Evolutionary conservation across 164 flowering plant genomes (phyloP).

Genomic region (Aristolochia contorta): DNA sequence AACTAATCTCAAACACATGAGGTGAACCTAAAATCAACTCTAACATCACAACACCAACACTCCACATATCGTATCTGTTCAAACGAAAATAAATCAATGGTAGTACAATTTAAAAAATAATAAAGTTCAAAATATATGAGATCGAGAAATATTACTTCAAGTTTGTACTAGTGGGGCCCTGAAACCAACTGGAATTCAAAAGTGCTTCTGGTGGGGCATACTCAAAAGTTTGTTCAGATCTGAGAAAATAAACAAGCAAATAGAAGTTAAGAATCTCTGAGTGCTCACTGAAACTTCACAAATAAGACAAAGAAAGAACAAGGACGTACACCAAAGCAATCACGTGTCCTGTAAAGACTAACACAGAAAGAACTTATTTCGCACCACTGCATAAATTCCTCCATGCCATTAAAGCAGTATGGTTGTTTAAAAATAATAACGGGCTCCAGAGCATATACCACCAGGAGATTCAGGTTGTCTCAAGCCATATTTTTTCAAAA

Average conservation of each 20-base stretch:
- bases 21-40: slow-evolving; percentile 94
- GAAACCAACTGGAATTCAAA: slow-evolving; percentile 72
- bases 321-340: too few relatives aligned
- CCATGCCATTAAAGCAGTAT: too few relatives aligned
- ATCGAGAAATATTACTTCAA: slow-evolving; percentile 46
- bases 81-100: neutral
- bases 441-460: too few relatives aligned
- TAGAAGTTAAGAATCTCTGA: neutral
- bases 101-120: neutral
- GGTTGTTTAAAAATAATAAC: too few relatives aligned
- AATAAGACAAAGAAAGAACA: too few relatives aligned
- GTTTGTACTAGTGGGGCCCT: slow-evolving; percentile 36
- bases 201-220: slow-evolving; percentile 93
- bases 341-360: too few relatives aligned
- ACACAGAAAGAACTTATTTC: too few relatives aligned
- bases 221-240: slow-evolving; percentile 86
- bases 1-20: slow-evolving; percentile 76
- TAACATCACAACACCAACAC: slow-evolving; percentile 91
- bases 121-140: neutral
- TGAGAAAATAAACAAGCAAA: slow-evolving; percentile 14
- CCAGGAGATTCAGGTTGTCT: too few relatives aligned
- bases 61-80: slow-evolving; percentile 96
- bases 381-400: too few relatives aligned
- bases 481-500: too few relatives aligned
- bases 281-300: too few relatives aligned